Evolutionary conservation across 257 asterid genomes (phyloP), one percentile per base, ranked within the genome.

Genomic region (Solanum pennellii): DNA sequence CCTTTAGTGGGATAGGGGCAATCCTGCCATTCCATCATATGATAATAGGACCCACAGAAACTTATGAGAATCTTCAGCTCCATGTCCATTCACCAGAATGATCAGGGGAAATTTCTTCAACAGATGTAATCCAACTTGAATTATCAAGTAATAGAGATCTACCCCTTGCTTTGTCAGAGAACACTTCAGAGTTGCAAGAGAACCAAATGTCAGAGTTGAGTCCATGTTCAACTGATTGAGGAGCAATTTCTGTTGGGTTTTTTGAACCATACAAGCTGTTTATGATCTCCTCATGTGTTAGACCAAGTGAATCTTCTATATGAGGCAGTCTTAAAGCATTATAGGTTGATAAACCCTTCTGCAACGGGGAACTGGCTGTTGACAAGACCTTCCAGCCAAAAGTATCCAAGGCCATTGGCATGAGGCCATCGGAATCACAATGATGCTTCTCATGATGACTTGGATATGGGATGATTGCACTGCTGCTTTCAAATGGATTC

Each of bases 131-230:
- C 45, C 91, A 65, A 84, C 91, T 87, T 88, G 89, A 88, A 88
- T 87, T 89, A 75, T 92, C 89, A 82, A 91, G 93, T 83, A 94
- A 91, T 86, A 88, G 76, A 21, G 95, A 89, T 20, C 82, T 62
- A 44, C 88, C 90, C 74, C 83, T 44, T 74, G 56, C 77, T 90
- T 89, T 88, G 87, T 86, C 89, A 85, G 89, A 71, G 37, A 91
- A 88, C 20, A 86, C 69, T 59, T 86, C 87, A 86, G 74, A 83
- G 83, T 88, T 77, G 83, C 86, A 68, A n/a, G 94, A 71, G 72
- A 92, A 85, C 88, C 86, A 68, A 45, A 84, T 41, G 52, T 68
- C 85, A 87, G 41, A 68, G 76, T 88, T 84, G 82, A 73, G 39
- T 72, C 73, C 86, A 86, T 88, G 91, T 80, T 89, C 91, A 31